phyloP scores from a whole-genome alignment of 2,329 filamentous ascomycete genomes.

The Penicillium sp. region DNA sequence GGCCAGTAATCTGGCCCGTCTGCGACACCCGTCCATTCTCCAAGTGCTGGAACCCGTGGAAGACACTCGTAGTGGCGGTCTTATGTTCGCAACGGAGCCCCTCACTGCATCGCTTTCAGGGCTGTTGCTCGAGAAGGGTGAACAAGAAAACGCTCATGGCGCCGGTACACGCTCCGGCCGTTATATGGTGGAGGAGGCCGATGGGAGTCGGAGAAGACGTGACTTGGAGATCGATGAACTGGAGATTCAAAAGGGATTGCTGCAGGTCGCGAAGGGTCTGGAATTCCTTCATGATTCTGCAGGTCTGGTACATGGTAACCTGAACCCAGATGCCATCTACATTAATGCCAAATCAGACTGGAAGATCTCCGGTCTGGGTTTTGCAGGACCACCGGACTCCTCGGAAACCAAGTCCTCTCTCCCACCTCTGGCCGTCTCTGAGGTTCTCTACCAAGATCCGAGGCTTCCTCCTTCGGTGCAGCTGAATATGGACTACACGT shows the following conservation, averaged over 20 bases:
- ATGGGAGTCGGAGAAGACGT: constrained; percentile 69
- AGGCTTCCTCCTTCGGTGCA: constrained; percentile 80
- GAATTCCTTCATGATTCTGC: constrained; percentile 96
- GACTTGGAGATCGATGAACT: constrained; percentile 95
- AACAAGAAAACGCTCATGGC: constrained; percentile 70
- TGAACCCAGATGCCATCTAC: constrained; percentile 90
- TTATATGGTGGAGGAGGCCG: constrained; percentile 76
- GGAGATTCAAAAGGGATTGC: constrained; percentile 92
- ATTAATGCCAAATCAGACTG: constrained; percentile 98
- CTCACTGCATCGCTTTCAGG: constrained; percentile 86
- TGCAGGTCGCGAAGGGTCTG: constrained; percentile 89
- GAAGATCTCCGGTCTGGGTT: constrained; percentile 95
- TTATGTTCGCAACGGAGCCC: constrained; percentile 94
- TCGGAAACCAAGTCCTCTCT: constrained; percentile 74
- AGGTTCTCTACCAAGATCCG: constrained; percentile 81
- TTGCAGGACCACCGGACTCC: constrained; percentile 76
- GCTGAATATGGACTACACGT: constrained; percentile 87
- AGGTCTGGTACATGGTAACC: constrained; percentile 86
- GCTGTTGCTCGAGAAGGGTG: constrained; percentile 82
- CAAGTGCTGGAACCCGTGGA: constrained; percentile 94
- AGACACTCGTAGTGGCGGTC: constrained; percentile 82
- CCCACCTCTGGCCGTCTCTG: constrained; percentile 75
- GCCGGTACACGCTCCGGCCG: constrained; percentile 70
- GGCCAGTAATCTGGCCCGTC: constrained; percentile 79
- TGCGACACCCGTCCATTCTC: constrained; percentile 87